Base-by-base conservation (phyloP, 805 yeast genomes). In the Wickerhamomyces kurtzmanii region DNA sequence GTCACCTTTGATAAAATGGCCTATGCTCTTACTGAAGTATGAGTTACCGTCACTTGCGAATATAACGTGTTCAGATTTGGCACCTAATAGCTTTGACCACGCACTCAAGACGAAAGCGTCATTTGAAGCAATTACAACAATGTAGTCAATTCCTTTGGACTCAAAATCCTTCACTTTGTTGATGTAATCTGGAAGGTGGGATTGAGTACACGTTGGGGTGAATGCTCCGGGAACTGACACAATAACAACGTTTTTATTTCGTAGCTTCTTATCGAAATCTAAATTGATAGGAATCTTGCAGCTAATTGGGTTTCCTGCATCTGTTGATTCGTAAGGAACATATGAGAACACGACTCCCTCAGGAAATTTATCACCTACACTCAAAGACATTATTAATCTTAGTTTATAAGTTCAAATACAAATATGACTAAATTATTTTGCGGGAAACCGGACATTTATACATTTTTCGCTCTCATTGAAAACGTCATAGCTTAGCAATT, bases 141-240 rank as follows among this genome's bases (percentile, higher is more conserved):
- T 59, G 43, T 38, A 33, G 23, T 77, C 82, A 25, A 76, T 75
- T 22, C 77, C 73, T 55, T 75, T 76, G 31, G 59, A 53, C 44
- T 63, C 53, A 46, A 82, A 66, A 30, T 69, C 66, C n/a, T n/a
- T n/a, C n/a, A n/a, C n/a, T n/a, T n/a, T n/a, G n/a, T n/a, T n/a
- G n/a, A n/a, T n/a, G n/a, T n/a, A n/a, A n/a, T 14, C 12, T 31
- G 89, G 89, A 34, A 80, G 66, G 54, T 80, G 91, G 42, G 70
- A 62, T 28, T 66, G 71, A 27, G 81, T 65, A 55, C 91, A 81
- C 6, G 89, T 73, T 31, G 89, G 93, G 16, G 94, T 81, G 65
- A 81, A 83, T 8, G 94, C 91, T 36, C 87, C 93, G 36, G 93
- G 91, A 19, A 82, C 86, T 33, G 80, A 66, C 17, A 84, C 83